Percentiles rank a stretch among this genome's conserved stretches.
phyloP scores from a whole-genome alignment of 192 early-diverging fungal genomes.

The Geranomyces michiganensis region DNA sequence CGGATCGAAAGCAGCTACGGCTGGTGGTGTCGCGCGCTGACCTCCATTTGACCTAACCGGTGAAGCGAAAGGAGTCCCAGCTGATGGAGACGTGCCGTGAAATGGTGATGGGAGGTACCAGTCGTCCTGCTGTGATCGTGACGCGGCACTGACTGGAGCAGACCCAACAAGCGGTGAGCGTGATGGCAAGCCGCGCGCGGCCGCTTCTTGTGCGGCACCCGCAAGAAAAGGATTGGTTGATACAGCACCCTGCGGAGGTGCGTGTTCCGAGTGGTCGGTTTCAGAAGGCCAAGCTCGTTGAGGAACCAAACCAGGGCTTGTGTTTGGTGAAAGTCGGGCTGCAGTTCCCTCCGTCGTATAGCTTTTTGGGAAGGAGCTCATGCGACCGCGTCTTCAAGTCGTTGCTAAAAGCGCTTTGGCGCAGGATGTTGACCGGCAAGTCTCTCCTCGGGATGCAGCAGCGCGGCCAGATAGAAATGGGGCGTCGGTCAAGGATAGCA shows the following conservation, averaged over 20 bases:
- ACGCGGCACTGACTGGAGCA: too few species aligned
- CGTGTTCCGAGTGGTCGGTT: not conserved
- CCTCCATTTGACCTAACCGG: not conserved
- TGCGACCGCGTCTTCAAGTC: too few species aligned
- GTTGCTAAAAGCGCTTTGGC: too few species aligned
- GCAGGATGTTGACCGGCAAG: too few species aligned
- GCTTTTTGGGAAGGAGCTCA: too few species aligned
- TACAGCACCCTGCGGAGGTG: not conserved
- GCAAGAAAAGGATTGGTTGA: constrained; percentile 15
- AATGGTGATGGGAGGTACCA: not conserved
- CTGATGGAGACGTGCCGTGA: not conserved
- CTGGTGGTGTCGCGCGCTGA: not conserved
- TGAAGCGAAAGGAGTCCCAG: too few species aligned
- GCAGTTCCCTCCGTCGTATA: too few species aligned
- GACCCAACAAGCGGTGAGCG: too few species aligned
- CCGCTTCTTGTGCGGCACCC: constrained; percentile 11
- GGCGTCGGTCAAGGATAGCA: too few species aligned
- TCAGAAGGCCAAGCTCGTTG: not conserved
- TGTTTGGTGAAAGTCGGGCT: not conserved
- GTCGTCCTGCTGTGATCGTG: not conserved
- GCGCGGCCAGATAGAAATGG: too few species aligned
- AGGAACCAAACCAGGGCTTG: not conserved
- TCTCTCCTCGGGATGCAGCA: too few species aligned
- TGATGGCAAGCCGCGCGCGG: not conserved
- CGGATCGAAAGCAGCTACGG: not conserved